phyloP scores from a whole-genome alignment of 2,329 filamentous ascomycete species.

The Chaetomium strumarium region DNA sequence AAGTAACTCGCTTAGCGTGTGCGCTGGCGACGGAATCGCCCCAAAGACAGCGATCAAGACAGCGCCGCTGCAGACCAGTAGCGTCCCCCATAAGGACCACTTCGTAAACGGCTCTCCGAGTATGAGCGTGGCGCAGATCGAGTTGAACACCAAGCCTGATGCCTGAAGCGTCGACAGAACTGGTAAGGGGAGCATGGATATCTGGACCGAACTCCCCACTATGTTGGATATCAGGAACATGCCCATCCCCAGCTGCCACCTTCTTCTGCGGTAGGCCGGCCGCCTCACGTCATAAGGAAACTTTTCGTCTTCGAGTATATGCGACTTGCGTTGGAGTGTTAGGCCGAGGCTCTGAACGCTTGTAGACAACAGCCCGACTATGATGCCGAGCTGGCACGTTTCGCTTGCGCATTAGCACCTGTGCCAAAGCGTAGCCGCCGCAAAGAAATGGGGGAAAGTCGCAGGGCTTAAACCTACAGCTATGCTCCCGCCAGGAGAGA shows the following conservation, averaged over 20 bases:
- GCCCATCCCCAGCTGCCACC: constrained; percentile 96
- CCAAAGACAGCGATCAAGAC: constrained; percentile 90
- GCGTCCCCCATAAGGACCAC: constrained; percentile 85
- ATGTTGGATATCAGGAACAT: constrained; percentile 96
- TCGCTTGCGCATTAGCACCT: constrained; percentile 20
- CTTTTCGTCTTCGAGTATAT: constrained; percentile 96
- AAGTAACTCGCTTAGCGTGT: constrained; percentile 77
- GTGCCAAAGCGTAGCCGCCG: neutral
- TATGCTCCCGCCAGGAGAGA: constrained; percentile 73
- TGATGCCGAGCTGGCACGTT: constrained; percentile 67
- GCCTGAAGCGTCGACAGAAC: constrained; percentile 94
- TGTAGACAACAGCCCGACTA: constrained; percentile 89
- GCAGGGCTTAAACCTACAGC: constrained; percentile 48
- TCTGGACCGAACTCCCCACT: constrained; percentile 92
- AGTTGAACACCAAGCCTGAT: constrained; percentile 96
- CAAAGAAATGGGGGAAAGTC: neutral
- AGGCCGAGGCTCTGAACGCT: constrained; percentile 92
- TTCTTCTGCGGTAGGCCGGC: constrained; percentile 80
- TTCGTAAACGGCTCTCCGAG: constrained; percentile 89
- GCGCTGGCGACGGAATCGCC: constrained; percentile 86
- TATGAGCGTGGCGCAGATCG: constrained; percentile 89
- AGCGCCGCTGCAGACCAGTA: constrained; percentile 84
- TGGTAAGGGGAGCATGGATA: constrained; percentile 88
- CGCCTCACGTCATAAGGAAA: constrained; percentile 68
- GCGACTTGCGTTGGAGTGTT: constrained; percentile 94